A percentile compares a stretch with the other conserved stretches of the same genome.
These are phyloP conservation scores for Chytriomyces confervae DNA, from an alignment of 192 early-diverging fungal genomes.

Conservation along the genomic window DNA sequence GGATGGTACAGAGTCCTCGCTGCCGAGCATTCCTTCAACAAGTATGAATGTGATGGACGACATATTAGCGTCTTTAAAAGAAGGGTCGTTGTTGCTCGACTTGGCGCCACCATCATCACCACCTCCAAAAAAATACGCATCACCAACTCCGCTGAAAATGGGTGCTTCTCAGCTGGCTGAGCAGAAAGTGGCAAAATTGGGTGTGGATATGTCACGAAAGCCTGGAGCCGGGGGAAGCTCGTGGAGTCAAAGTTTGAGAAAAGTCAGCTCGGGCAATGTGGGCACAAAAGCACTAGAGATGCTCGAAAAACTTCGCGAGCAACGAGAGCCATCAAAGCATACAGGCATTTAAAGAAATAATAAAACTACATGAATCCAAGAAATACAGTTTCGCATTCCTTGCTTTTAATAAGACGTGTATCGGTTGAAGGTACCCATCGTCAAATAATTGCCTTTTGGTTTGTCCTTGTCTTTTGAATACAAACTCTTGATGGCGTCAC, in stretches of 20 bases:
- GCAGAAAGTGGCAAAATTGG: not conserved
- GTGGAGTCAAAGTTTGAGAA: not conserved
- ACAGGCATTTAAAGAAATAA: not conserved
- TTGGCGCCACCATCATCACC: not conserved
- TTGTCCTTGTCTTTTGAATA: slow-evolving; percentile 42
- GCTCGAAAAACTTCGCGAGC: slow-evolving; percentile 15
- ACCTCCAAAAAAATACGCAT: not conserved
- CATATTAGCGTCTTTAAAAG: slow-evolving; percentile 49
- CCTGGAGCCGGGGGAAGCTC: not conserved
- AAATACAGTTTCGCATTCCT: too few species aligned
- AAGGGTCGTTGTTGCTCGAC: slow-evolving; percentile 30
- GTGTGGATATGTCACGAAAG: not conserved
- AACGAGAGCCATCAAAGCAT: not conserved
- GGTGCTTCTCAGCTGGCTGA: not conserved
- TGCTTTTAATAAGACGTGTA: slow-evolving; percentile 40
- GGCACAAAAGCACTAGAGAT: slow-evolving; percentile 20
- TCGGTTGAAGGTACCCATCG: slow-evolving; percentile 59
- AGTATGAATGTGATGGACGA: slow-evolving; percentile 46
- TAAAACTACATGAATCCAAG: too few species aligned
- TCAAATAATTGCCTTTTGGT: slow-evolving; percentile 51
- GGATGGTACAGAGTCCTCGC: too few species aligned
- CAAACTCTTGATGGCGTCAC: slow-evolving; percentile 54
- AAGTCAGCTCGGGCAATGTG: not conserved
- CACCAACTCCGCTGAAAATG: not conserved
- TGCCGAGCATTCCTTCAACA: not conserved